A percentile compares a stretch with the other conserved stretches of the same genome.
phyloP scores from a whole-genome alignment of 1,284 basidiomycete genomes.

The Tetrapyrgos nigripes region DNA sequence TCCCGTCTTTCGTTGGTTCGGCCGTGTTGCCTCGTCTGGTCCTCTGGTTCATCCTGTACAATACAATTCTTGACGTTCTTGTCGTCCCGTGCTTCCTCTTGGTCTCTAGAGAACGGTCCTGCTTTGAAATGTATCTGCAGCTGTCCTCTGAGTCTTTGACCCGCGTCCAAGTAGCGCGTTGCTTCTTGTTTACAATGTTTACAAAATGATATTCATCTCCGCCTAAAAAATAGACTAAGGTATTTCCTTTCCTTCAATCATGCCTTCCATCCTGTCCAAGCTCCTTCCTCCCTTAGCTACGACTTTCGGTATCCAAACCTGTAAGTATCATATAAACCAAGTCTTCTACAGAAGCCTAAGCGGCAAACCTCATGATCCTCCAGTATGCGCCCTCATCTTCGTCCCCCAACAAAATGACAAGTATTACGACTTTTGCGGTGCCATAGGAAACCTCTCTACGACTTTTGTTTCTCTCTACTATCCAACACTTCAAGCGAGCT shows the following conservation, averaged over 20 bases:
- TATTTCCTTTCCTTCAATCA: too few relatives aligned
- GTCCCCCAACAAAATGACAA: conserved; percentile 64
- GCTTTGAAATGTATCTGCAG: too few relatives aligned
- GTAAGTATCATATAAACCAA: conserved; percentile 25
- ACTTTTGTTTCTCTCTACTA: conserved; percentile 70
- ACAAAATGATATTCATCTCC: too few relatives aligned
- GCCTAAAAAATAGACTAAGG: too few relatives aligned
- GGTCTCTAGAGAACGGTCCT: too few relatives aligned
- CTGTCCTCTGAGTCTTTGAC: not conserved
- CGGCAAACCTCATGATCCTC: not conserved
- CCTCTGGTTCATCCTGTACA: too few relatives aligned
- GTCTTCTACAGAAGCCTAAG: not conserved
- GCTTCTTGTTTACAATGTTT: too few relatives aligned
- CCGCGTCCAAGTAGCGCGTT: not conserved
- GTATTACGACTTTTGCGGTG: conserved; percentile 66
- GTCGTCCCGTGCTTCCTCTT: too few relatives aligned
- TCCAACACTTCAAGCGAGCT: conserved; percentile 55
- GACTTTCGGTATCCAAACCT: conserved; percentile 45
- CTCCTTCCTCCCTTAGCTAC: conserved; percentile 41
- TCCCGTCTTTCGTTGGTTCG: too few relatives aligned
- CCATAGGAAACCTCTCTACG: conserved; percentile 72
- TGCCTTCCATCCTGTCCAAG: conserved; percentile 45
- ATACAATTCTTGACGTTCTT: too few relatives aligned
- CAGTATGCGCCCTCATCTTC: conserved; percentile 59
- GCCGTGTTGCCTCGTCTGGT: too few relatives aligned